phyloP scores from a whole-genome alignment of 768 basidiomycete species.

The Tylopilus sp. region DNA sequence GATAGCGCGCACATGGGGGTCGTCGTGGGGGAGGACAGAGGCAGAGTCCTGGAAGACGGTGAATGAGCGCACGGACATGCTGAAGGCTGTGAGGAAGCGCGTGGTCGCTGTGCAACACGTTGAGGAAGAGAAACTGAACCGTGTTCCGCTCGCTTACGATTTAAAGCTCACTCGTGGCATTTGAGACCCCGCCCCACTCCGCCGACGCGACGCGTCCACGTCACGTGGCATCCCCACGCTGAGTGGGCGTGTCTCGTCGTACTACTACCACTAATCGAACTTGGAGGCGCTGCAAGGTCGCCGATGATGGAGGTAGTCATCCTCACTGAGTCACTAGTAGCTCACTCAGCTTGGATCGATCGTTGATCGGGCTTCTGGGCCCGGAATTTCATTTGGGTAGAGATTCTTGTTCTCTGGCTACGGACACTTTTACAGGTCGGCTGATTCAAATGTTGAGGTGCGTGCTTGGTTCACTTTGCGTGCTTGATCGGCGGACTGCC shows the following conservation, averaged over 20 bases:
- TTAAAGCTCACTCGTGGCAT: conserved; percentile 28
- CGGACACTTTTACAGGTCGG: background rate
- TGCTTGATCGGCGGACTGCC: conserved; percentile 7
- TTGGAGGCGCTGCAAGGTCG: too few relatives aligned
- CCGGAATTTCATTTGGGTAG: conserved; percentile 13
- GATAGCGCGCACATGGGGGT: conserved; percentile 21
- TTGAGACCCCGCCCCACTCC: conserved; percentile 32
- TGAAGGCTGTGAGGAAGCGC: conserved; percentile 6
- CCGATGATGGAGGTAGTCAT: too few relatives aligned
- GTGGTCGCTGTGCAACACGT: conserved; percentile 33
- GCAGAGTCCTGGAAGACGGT: conserved; percentile 62
- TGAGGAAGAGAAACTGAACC: conserved; percentile 25
- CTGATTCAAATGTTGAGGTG: background rate
- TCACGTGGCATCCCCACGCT: conserved; percentile 21
- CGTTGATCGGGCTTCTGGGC: conserved; percentile 21
- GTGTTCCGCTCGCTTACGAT: conserved; percentile 26
- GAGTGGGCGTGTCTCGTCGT: background rate
- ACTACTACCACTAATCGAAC: too few relatives aligned
- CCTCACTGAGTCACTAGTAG: background rate
- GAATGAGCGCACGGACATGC: conserved; percentile 57
- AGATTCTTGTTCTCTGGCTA: background rate
- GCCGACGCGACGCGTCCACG: conserved; percentile 30
- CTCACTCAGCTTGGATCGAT: conserved; percentile 5
- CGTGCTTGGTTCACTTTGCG: conserved; percentile 5
- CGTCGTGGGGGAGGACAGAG: conserved; percentile 28